Evolutionary conservation across 2,329 filamentous ascomycete species (phyloP), one percentile per base, ranked within the genome.

Genomic region (Davidsoniella virescens): DNA sequence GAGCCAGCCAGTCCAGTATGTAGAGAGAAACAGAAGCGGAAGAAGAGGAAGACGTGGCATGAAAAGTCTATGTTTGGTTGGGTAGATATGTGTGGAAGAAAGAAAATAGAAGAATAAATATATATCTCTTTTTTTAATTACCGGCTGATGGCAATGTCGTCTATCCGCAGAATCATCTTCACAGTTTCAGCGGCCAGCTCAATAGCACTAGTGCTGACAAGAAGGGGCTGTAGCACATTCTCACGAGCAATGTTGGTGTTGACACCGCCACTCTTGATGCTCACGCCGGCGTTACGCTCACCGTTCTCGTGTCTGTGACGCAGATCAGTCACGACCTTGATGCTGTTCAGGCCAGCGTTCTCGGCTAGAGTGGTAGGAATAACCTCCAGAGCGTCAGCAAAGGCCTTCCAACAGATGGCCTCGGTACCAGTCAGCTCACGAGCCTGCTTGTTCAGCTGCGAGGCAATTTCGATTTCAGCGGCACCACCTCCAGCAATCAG

Each of bases 321-420:
- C 61, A 98, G 70, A 60, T 96, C 92, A 23, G 92, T 98, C 44
- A 98, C 92, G 25, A 98, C 92, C 70, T 93, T 94, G 75, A 98
- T 98, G 64, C 85, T 90, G 74, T 98, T 98, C 56, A 98, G 73
- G 46, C 92, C 92, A 0, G 92, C 92, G 60, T 98, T 98, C 70
- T 98, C 92, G 0, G 92, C 93, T 58, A 98, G 73, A 1, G 92
- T 98, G 33, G 90, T 95, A 12, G 93, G 92, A 50, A 98, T 85
- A 40, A 98, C 86, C 69, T 98, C 92, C 71, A 98, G 83, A 6
- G 92, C 92, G 56, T 98, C 90, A 1, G 93, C 92, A 62, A 98
- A 98, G 0, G 90, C 90, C 70, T 95, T 96, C 86, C 87, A 98
- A 77, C 92, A 98, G 62, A 96, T 95, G 38, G 87, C 80, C 66